Evolutionary conservation across 2,329 filamentous ascomycete genomes (phyloP), one percentile per base, ranked within the genome.

Genomic region (Xylaria sp.): DNA sequence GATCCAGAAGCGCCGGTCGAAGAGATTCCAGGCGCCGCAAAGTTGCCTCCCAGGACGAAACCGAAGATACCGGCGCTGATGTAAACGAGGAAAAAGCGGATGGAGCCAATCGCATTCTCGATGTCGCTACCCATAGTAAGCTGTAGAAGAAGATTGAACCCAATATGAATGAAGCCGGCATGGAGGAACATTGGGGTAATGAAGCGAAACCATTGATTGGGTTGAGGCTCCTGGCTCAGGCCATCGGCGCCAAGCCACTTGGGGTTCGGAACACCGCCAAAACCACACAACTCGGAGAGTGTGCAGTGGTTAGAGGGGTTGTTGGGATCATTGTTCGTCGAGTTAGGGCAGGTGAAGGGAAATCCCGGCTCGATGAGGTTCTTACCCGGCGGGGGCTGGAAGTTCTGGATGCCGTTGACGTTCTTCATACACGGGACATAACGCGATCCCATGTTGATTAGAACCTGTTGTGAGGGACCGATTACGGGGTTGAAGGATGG

Each of bases 401-500:
- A 76, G 59, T 84, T 79, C 69, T 88, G 87, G 42, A 92, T 79
- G 52, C 80, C 82, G 49, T 83, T 73, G 65, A 90, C 82, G 67
- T 90, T 91, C 78, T 93, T 92, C 94, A 99, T 99, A 75, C 94
- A 99, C 5, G 92, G 91, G 2, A 89, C 85, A 72, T 90, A 99
- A 63, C 94, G 87, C 47, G 92, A 91, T 60, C 94, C 94, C 91
- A 99, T 96, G 74, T 96, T 96, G 78, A 97, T 96, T 68, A 96
- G 84, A 23, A 97, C 85, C 67, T 91, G 91, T 1, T 87, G 84
- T 4, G 92, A 96, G 0, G 94, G 94, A 0, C 94, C 94, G 70
- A 99, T 96, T 91, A 99, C 96, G 60, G 90, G 89, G 76, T 97
- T 99, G 78, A 99, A 96, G 13, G 81, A 82, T 1, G 94, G 94